These are phyloP conservation scores for Pseudomonodictys pantanalensis DNA, from an alignment of 495 filamentous ascomycete species.

Conservation along the genomic window DNA sequence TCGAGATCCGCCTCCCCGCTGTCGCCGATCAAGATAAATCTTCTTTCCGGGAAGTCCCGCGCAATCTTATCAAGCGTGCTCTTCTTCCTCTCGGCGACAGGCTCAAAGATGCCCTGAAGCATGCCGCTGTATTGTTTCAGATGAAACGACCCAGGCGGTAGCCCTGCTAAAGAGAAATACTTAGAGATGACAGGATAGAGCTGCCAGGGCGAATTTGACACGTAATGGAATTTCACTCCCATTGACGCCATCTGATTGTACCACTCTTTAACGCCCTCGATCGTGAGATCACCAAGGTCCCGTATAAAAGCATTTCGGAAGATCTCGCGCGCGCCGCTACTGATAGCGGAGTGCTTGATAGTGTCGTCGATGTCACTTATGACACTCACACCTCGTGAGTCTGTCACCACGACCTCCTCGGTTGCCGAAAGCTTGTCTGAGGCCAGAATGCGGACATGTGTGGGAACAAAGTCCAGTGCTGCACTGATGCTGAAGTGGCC, in stretches of 20 bases:
- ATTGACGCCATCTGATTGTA: conserved; percentile 70
- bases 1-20: conserved; percentile 96
- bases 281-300: conserved; percentile 72
- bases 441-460: conserved; percentile 80
- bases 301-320: conserved; percentile 93
- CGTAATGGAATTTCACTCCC: conserved; percentile 86
- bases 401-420: conserved; percentile 69
- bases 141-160: conserved; percentile 87
- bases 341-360: conserved; percentile 91
- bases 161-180: conserved; percentile 73
- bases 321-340: conserved; percentile 81
- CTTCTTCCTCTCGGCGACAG: conserved; percentile 91
- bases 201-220: conserved; percentile 95
- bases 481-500: conserved; percentile 81
- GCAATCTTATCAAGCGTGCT: conserved; percentile 79
- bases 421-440: conserved; percentile 80
- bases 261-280: conserved; percentile 87
- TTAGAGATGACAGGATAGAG: conserved; percentile 81
- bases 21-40: conserved; percentile 89
- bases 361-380: conserved; percentile 99
- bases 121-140: conserved; percentile 93
- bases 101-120: conserved; percentile 97
- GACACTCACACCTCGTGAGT: conserved; percentile 79
- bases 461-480: conserved; percentile 83
- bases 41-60: conserved; percentile 82